Evolutionary conservation across 164 flowering plant species (phyloP), one percentile per base, ranked within the genome.

Genomic region (Buxus sempervirens): DNA sequence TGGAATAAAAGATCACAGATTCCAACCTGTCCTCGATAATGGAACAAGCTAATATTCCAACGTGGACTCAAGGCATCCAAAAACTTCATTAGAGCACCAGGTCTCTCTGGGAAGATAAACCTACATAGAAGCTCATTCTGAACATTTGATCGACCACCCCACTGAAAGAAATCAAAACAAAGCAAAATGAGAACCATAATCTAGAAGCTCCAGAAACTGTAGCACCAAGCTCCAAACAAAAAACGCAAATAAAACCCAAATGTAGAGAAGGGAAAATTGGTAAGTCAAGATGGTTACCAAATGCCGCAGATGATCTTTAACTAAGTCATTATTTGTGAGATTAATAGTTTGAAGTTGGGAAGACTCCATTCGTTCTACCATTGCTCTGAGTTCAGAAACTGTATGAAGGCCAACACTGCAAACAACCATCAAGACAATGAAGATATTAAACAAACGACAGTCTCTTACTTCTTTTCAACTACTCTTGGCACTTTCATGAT

Each of bases 31-130:
- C 81, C 84, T 65, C 96, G 92, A 76, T 96, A 96, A 75, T 93
- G 99, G 82, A 96, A 93, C 82, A 96, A 84, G 72, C 84, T 93
- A 73, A 96, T 93, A 77, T 88, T 93, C 99, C 99, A 96, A 49
- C 87, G 85, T 22, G 98, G 99, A 73, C 98, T 91, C 62, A 96
- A 86, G 28, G 86, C 70, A 63, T 93, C 87, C 81, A 96, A 82
- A 67, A 96, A 96, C 70, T 91, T 88, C 93, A 87, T 81, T 71
- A 93, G 80, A 69, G 98, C 86, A 70, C 99, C 98, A 1, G 99
- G 96, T 71, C 90, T 84, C 79, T 93, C 98, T 0, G 98, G 99
- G 74, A 93, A 90, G 65, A 82, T 70, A 76, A 93, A 96, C 24
- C 89, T 85, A 66, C 92, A 96, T 38, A 96, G 84, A 58, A 86